Base-by-base conservation (phyloP, 2,329 filamentous ascomycete species). In the Nothomitra cinnamomea region DNA sequence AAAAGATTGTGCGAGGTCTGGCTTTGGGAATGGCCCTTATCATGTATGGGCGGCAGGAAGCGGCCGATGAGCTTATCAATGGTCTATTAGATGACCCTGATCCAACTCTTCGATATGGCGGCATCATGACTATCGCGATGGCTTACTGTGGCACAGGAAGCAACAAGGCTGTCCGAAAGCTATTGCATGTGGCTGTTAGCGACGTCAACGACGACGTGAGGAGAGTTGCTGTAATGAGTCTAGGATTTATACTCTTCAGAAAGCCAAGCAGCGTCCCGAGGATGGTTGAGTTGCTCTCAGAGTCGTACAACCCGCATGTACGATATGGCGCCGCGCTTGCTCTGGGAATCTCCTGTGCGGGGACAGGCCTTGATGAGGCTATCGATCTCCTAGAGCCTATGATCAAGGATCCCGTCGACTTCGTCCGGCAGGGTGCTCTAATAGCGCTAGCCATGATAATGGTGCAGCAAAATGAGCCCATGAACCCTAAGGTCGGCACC, bases 321-420 rank as follows among this genome's bases (percentile, higher is more conserved):
- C 83, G 92, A 55, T 98, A 98, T 63, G 92, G 92, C 64, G 94
- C 92, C 19, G 92, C 92, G 53, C 95, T 98, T 88, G 94, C 94
- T 43, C 79, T 98, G 12, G 92, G 92, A 69, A 98, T 98, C 63
- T 94, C 94, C 24, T 98, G 94, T 62, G 92, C 92, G 24, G 92
- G 92, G 49, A 98, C 92, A 52, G 92, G 92, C 13, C 76, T 96
- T 28, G 88, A 95, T 58, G 92, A 98, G 70, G 92, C 94, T 21
- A 92, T 96, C 57, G 92, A 98, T 63, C 76, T 98, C 17, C 77
- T 98, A 3, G 92, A 98, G 72, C 92, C 92, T 17, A 98, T 98
- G 92, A 89, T 95, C 74, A 98, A 96, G 74, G 92, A 98, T 61
- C 94, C 92, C 6, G 94, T 89, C 55, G 92, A 98, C 71, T 98